phyloP scores from a whole-genome alignment of 768 basidiomycete species.

The Boletus vinaceobasis region DNA sequence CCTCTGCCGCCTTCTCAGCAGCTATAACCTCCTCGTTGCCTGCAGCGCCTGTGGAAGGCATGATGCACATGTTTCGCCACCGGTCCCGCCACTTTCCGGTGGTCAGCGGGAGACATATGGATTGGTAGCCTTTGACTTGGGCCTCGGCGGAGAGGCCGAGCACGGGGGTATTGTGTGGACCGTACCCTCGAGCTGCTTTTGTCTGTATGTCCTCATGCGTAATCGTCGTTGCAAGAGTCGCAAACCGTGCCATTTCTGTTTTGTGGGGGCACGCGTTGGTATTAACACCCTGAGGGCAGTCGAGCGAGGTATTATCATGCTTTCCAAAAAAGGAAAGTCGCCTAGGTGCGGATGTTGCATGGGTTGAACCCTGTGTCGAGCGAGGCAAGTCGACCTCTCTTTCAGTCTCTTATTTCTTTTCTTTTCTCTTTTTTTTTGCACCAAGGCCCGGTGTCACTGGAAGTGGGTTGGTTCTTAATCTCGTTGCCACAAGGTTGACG shows the following conservation, averaged over 20 bases:
- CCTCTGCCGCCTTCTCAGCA: slow-evolving; percentile 68
- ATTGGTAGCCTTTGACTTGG: slow-evolving; percentile 66
- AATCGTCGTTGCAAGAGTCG: slow-evolving; percentile 27
- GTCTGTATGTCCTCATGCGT: slow-evolving; percentile 40
- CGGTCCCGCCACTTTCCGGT: slow-evolving; percentile 81
- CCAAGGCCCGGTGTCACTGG: not conserved
- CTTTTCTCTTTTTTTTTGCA: not conserved
- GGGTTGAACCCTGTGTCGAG: slow-evolving; percentile 1
- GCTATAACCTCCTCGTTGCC: slow-evolving; percentile 38
- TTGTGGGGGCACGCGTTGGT: slow-evolving; percentile 11
- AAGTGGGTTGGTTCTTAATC: slow-evolving; percentile 2
- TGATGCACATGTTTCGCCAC: slow-evolving; percentile 87
- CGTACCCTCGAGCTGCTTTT: slow-evolving; percentile 14
- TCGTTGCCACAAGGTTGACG: not conserved
- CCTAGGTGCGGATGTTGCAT: slow-evolving; percentile 17
- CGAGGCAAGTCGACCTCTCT: not conserved
- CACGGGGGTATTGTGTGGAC: slow-evolving; percentile 43
- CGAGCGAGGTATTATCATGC: not conserved
- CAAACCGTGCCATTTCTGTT: slow-evolving; percentile 26
- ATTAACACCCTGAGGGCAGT: slow-evolving; percentile 1
- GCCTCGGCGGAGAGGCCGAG: slow-evolving; percentile 51
- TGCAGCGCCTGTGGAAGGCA: slow-evolving; percentile 42
- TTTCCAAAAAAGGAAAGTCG: slow-evolving; percentile 22
- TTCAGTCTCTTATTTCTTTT: not conserved
- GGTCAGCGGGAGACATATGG: slow-evolving; percentile 83